A percentile compares a stretch with the other conserved stretches of the same genome.
Conservation (phyloP, 2,329 filamentous ascomycete species). For the Geosmithia flava region DNA sequence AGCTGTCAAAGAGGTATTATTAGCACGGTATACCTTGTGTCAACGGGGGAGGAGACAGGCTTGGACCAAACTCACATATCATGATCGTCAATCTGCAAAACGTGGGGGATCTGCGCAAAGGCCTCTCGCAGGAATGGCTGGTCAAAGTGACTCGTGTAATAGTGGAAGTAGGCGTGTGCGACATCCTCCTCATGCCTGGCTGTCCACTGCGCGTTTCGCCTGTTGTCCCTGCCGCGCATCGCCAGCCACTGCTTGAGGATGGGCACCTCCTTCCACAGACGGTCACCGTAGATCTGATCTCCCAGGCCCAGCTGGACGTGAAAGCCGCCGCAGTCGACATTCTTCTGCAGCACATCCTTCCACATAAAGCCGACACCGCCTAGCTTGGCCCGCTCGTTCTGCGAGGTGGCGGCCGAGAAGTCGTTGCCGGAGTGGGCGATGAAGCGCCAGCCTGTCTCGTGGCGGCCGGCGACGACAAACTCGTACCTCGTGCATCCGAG, state of each 20-base stretch:
- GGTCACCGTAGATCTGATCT: constrained; percentile 89
- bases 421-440: constrained; percentile 95
- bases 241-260: constrained; percentile 89
- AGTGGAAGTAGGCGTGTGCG: constrained; percentile 94
- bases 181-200: constrained; percentile 93
- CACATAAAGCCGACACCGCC: constrained; percentile 94
- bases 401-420: constrained; percentile 77
- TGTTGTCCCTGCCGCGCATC: constrained; percentile 83
- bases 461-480: constrained; percentile 81
- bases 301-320: constrained; percentile 87
- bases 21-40: background rate
- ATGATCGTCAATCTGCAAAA: constrained; percentile 89
- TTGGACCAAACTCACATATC: constrained; percentile 65
- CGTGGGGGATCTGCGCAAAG: constrained; percentile 92
- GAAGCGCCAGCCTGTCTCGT: constrained; percentile 90
- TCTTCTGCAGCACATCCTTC: constrained; percentile 97
- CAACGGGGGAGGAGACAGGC: background rate
- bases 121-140: constrained; percentile 90
- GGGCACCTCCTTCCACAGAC: constrained; percentile 92
- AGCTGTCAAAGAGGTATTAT: constrained; percentile 36
- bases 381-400: constrained; percentile 72
- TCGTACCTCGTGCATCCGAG: constrained; percentile 97
- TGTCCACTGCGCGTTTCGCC: constrained; percentile 85
- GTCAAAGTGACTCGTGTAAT: constrained; percentile 97
- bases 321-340: constrained; percentile 90